A percentile compares a stretch with the other conserved stretches of the same genome.
Conservation (phyloP, 2,329 filamentous ascomycete species). For the Aspergillus sergii region DNA sequence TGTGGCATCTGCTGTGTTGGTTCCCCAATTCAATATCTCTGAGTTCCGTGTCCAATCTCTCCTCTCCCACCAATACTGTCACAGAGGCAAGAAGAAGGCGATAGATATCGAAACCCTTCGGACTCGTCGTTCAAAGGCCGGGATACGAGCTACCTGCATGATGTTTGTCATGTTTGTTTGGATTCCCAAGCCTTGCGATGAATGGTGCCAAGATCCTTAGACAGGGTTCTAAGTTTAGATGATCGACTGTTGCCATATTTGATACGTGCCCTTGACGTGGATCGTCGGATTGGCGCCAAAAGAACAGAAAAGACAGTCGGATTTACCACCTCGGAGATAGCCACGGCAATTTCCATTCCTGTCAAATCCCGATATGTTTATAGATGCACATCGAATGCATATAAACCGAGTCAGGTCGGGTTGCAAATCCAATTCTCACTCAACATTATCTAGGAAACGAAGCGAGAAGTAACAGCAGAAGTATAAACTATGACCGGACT, state of each 20-base stretch:
- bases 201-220: background rate
- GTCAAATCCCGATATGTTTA: background rate
- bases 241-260: background rate
- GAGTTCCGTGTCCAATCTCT: background rate
- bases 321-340: background rate
- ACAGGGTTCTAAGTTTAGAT: background rate
- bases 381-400: background rate
- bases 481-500: constrained; percentile 20
- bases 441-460: background rate
- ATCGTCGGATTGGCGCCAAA: background rate
- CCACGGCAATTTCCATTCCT: background rate
- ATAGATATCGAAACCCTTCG: background rate
- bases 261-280: background rate
- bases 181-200: too few species aligned
- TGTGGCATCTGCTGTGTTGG: background rate
- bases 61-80: background rate
- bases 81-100: background rate
- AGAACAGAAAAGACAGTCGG: background rate
- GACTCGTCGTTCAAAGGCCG: fast-evolving
- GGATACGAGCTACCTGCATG: background rate
- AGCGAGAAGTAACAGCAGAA: background rate
- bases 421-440: background rate
- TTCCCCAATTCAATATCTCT: background rate
- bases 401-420: background rate
- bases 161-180: background rate